Evolutionary conservation across 306 rosid genomes (phyloP), one percentile per base, ranked within the genome.

Genomic region (Rosa persica): DNA sequence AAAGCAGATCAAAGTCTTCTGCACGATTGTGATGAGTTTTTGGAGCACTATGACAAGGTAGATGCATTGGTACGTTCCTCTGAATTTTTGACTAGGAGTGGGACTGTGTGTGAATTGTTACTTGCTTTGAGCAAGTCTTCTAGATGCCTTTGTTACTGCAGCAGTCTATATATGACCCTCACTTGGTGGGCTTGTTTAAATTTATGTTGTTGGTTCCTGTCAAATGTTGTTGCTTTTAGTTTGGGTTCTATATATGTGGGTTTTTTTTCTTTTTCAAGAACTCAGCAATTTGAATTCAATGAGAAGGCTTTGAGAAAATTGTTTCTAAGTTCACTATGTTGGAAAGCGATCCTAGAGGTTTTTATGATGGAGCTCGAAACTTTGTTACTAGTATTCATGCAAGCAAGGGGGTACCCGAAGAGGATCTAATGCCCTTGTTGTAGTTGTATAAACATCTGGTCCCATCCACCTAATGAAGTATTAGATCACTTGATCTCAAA

Each of bases 31-130:
- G 78, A 74, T 58, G 54, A 47, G 64, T 74, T 74, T 16, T 27
- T 74, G 69, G 78, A 74, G 78, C 78, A 74, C 52, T 74, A 65
- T 74, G 69, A 74, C 54, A 74, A 58, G 78, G 55, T 65, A 57
- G 54, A 57, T 57, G 78, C 34, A 39, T 15, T 74, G 69, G 34
- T 30, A 30, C 34, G 69, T 74, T 3, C 36, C 70, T 65, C 70
- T 65, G 70, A 64, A 64, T 64, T 64, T 13, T 34, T 30, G 34
- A 2, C 34, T 30, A 30, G 34, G 34, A 30, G 34, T 30, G 34
- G 34, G 34, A 3, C 34, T 30, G 34, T 30, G 2, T 0, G 34
- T 30, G 34, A 30, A 3, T 30, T 30, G 34, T 30, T 30, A 30
- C 34, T 30, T 30, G 34, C 34, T 30, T 30, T 30, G 34, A 30